Percentiles rank a stretch among this genome's conserved stretches.
These are phyloP conservation scores for Penicillium antarcticum DNA, from an alignment of 495 filamentous ascomycete species.

Conservation along the genomic window DNA sequence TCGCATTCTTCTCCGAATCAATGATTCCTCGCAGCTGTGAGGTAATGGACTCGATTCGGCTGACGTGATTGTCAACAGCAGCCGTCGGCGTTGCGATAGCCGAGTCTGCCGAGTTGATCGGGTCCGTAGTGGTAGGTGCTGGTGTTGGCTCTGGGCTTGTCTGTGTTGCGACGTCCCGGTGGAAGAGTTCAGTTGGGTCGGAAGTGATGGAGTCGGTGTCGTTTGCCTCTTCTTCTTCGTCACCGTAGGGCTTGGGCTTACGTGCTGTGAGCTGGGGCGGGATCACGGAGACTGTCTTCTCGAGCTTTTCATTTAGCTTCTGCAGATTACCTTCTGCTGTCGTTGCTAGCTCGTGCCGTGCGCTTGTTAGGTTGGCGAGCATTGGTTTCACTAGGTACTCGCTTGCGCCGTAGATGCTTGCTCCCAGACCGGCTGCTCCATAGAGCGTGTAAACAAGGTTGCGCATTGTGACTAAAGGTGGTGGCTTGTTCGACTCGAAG, in stretches of 20 bases:
- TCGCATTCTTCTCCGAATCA: constrained; percentile 44
- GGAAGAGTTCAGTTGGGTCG: constrained; percentile 84
- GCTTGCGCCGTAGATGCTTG: constrained; percentile 74
- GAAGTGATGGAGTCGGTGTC: constrained; percentile 46
- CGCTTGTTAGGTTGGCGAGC: constrained; percentile 65
- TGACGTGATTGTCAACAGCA: constrained; percentile 36
- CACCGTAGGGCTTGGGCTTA: constrained; percentile 15
- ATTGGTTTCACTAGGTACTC: constrained; percentile 83
- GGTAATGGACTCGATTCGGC: constrained; percentile 43
- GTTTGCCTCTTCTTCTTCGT: constrained; percentile 44
- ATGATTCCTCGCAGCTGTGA: constrained; percentile 54
- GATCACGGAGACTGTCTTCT: constrained; percentile 61
- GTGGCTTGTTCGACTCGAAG: constrained; percentile 57
- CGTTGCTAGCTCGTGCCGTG: constrained; percentile 76
- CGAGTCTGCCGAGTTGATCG: constrained; percentile 8
- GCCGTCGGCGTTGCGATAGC: constrained; percentile 19
- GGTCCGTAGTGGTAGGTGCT: constrained; percentile 8
- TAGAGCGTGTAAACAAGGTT: constrained; percentile 78
- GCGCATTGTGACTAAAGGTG: constrained; percentile 73
- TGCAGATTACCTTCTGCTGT: constrained; percentile 62
- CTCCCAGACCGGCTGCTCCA: constrained; percentile 64
- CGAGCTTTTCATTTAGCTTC: constrained; percentile 72
- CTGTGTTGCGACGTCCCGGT: constrained; percentile 85
- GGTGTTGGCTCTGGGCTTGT: constrained; percentile 57
- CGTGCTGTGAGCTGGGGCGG: constrained; percentile 41